Base-by-base conservation (phyloP, 106 monocot species). In the Dactylorhiza incarnata region DNA sequence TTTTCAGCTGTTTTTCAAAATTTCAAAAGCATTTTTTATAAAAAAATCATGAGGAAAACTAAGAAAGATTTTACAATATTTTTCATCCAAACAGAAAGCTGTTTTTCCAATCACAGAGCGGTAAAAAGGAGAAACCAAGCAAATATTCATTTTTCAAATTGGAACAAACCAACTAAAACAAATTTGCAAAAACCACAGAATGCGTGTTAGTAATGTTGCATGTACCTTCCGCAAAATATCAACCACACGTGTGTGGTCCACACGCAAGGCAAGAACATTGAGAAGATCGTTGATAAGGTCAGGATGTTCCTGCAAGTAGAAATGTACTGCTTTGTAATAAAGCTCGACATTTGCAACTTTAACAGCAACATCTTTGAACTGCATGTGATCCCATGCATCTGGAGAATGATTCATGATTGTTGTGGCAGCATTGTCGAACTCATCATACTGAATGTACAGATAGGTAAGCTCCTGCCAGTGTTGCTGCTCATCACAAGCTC, bases 321-420 rank as follows among this genome's bases (percentile, higher is more conserved):
- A 96, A 81, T 96, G 95, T 55, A 96, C 95, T 25, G 95, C 90
- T 82, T 96, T 96, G 84, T 96, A 96, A 71, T 96, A 96, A 58
- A 96, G 90, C 80, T 96, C 95, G 15, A 96, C 95, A 83, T 93
- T 96, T 70, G 95, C 95, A 75, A 93, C 93, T 81, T 96, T 96
- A 44, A 89, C 90, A 46, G 80, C 74, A 77, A 96, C 93, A 84
- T 96, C 95, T 68, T 96, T 96, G 74, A 96, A 96, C 70, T 96
- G 93, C 95, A 96, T 96, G 73, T 96, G 95, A 74, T 96, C 95
- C 95, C 95, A 96, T 52, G 95, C 93, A 84, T 90, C 93, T 43
- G 95, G 95, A 15, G 95, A 96, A 82, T 96, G 95, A 76, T 96
- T 96, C 95, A 96, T 96, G 17, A 96, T 93, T 76, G 95, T 96